Evolutionary conservation across 768 basidiomycete genomes (phyloP).

Genomic region (Tricholomella constricta): DNA sequence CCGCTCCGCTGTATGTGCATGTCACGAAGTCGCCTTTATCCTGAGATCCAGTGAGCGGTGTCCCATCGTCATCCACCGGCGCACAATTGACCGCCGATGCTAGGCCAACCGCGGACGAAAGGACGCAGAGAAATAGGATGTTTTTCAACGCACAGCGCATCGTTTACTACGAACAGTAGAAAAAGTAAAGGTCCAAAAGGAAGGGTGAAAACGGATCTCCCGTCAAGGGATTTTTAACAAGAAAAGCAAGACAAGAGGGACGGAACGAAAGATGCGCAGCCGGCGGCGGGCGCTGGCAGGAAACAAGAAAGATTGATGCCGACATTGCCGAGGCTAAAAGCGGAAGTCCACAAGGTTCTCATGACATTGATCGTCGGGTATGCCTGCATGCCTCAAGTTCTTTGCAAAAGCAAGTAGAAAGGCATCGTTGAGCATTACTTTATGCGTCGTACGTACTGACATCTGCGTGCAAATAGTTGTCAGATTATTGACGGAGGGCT

Average conservation of each 20-base stretch:
- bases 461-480: too few relatives aligned
- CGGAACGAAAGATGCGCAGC: too few relatives aligned
- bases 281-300: too few relatives aligned
- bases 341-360: too few relatives aligned
- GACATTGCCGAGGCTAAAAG: neutral
- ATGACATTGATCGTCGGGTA: too few relatives aligned
- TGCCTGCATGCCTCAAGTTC: too few relatives aligned
- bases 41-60: constrained; percentile 5
- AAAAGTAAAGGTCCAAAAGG: neutral
- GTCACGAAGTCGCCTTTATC: constrained; percentile 4
- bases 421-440: too few relatives aligned
- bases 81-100: constrained; percentile 10
- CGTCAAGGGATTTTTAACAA: constrained; percentile 10
- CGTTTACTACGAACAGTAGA: too few relatives aligned
- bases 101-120: neutral
- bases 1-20: constrained; percentile 10
- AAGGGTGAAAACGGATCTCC: neutral
- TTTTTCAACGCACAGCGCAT: constrained; percentile 8
- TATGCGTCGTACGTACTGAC: too few relatives aligned
- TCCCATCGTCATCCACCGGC: constrained; percentile 5
- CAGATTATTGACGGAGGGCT: too few relatives aligned
- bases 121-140: neutral
- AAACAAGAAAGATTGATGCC: too few relatives aligned
- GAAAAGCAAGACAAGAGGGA: neutral
- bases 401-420: too few relatives aligned